Percentiles rank a stretch among this genome's conserved stretches.
Evolutionary conservation across 139 green algal genomes (phyloP).

Genomic region (Asterochloris sp.): DNA sequence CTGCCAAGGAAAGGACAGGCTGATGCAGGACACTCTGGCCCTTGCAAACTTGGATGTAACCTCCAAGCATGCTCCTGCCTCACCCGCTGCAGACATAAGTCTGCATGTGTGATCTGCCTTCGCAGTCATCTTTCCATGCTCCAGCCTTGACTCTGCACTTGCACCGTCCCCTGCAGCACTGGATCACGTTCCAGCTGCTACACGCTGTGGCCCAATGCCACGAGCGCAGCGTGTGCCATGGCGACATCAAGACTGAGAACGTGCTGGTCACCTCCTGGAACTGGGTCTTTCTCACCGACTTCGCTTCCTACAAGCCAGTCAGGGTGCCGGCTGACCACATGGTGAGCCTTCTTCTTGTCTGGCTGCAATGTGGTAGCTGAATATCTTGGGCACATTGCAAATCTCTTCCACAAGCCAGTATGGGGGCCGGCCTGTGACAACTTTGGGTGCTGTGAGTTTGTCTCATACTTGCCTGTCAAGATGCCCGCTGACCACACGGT

Average conservation of each 20-base stretch:
- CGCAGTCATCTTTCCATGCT: neutral
- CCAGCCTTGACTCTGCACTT: neutral
- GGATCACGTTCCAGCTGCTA: conserved; percentile 93
- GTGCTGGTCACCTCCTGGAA: conserved; percentile 91
- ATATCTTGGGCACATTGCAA: no score
- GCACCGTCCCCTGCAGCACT: conserved; percentile 46
- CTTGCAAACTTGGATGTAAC: neutral
- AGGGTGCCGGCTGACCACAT: conserved; percentile 93
- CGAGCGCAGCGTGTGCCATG: conserved; percentile 75
- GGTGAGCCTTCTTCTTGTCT: conserved; percentile 19
- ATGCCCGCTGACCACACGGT: no score
- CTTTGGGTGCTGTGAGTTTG: no score
- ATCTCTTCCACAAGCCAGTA: no score
- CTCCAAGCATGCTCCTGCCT: neutral
- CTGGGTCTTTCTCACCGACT: conserved; percentile 90
- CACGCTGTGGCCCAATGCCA: conserved; percentile 73
- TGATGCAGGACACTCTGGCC: neutral
- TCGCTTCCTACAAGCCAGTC: conserved; percentile 90
- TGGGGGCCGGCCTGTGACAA: no score
- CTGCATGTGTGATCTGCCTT: neutral
- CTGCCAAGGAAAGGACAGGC: neutral
- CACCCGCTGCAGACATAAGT: neutral
- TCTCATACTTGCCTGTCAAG: no score
- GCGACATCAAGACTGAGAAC: conserved; percentile 96
- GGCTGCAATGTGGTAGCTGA: no score